Evolutionary conservation across 2,329 filamentous ascomycete genomes (phyloP).

Genomic region (Monosporascus sp.): DNA sequence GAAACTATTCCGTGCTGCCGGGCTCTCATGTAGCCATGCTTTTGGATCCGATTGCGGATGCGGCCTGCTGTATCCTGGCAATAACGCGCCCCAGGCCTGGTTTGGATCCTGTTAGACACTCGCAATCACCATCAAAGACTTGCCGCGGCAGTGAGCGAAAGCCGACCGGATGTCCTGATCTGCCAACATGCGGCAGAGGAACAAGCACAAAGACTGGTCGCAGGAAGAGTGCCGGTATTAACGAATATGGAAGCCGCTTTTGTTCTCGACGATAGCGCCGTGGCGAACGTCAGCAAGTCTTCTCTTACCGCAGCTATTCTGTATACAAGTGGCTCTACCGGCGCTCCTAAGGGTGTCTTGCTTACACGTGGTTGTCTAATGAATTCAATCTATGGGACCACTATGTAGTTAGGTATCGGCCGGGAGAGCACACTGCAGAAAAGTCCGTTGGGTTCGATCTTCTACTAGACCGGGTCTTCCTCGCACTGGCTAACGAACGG

Average conservation of each 20-base stretch:
- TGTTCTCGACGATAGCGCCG: background rate
- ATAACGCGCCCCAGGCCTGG: background rate
- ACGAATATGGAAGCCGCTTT: no score
- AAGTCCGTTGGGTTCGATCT: background rate
- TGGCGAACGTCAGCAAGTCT: background rate
- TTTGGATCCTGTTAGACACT: background rate
- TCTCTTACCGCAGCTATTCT: slow-evolving; percentile 12
- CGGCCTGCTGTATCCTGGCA: background rate
- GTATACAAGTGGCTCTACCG: slow-evolving; percentile 17
- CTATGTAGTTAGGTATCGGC: background rate
- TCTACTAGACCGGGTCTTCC: background rate
- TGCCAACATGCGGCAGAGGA: background rate
- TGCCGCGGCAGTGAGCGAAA: background rate
- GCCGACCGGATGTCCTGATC: background rate
- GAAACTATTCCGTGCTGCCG: background rate
- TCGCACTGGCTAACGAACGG: background rate
- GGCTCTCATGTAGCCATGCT: slow-evolving; percentile 1
- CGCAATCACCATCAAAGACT: background rate
- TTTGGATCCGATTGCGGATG: background rate
- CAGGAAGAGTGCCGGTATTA: background rate
- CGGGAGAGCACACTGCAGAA: background rate
- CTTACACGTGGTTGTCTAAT: slow-evolving; percentile 9
- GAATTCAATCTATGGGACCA: background rate
- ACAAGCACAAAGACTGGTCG: background rate
- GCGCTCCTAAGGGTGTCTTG: slow-evolving; percentile 30